phyloP scores from a whole-genome alignment of 805 yeast genomes.

The Komagataella phaffii region DNA sequence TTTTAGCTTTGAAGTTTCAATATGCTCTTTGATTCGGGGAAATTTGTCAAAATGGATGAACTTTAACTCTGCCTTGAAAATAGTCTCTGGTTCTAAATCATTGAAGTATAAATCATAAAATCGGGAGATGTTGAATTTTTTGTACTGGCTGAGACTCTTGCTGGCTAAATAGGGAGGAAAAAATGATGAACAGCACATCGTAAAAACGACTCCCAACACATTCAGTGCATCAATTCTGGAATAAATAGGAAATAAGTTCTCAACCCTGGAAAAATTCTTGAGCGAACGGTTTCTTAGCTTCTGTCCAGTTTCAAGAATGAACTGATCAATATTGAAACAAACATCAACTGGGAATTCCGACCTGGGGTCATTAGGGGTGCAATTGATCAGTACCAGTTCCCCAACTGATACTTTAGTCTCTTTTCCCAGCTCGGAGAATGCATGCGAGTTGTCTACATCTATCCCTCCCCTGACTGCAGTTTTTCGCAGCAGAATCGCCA shows the following conservation, averaged over 20 bases:
- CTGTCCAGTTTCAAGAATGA: conserved; percentile 13
- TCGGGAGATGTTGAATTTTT: conserved; percentile 13
- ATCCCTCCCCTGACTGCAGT: conserved; percentile 3
- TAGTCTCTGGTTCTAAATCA: neutral
- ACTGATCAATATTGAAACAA: conserved; percentile 13
- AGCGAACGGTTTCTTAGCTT: conserved; percentile 14
- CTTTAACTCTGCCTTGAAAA: neutral
- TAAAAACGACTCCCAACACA: conserved; percentile 13
- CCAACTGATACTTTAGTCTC: neutral
- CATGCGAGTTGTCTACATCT: neutral
- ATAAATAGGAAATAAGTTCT: conserved; percentile 12
- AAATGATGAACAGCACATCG: conserved; percentile 10
- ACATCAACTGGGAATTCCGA: conserved; percentile 11
- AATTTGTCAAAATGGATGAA: neutral
- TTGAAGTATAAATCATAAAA: conserved; percentile 7
- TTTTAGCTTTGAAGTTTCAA: neutral
- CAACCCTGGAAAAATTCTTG: conserved; percentile 11
- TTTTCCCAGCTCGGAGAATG: neutral
- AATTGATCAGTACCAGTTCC: conserved; percentile 13
- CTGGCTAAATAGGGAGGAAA: neutral
- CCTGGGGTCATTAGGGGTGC: conserved; percentile 5
- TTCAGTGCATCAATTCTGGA: conserved; percentile 15
- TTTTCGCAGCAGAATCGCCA: conserved; percentile 16
- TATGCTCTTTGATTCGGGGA: neutral
- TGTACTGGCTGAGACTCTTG: neutral